Evolutionary conservation across 2,329 filamentous ascomycete genomes (phyloP), one percentile per base, ranked within the genome.

Genomic region (Trichoderma simmonsii): DNA sequence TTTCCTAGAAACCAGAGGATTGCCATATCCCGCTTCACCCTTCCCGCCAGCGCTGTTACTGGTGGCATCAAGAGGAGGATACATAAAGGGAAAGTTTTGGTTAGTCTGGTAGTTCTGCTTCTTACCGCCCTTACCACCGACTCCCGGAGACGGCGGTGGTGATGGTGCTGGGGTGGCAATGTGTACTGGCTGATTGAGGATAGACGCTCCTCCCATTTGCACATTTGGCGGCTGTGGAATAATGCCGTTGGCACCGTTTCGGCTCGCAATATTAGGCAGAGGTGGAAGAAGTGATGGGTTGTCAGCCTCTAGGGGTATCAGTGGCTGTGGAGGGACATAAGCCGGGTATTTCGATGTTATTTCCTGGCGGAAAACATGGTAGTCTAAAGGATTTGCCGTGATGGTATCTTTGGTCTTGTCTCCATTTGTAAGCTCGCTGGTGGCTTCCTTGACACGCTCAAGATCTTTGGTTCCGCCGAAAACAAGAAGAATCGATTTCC

Each of bases 21-120:
- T 92, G 79, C 97, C 93, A 59, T 95, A 82, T 56, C 93, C 92
- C 6, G 94, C 93, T 24, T 88, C 89, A 14, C 95, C 95, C 79
- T 97, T 98, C 1, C 95, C 95, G 65, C 96, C 95, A 48, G 95
- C 91, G 76, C 92, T 93, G 79, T 97, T 97, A 82, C 94, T 97
- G 28, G 90, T 91, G 73, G 91, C 91, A 81, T 98, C 95, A 21
- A 98, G 85, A 1, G 96, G 96, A 2, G 96, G 96, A 76, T 99
- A 99, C 83, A 99, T 90, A 79, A 99, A 98, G 0, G 96, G 96
- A 75, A 99, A 98, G 79, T 98, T 96, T 77, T 99, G 96, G 78
- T 99, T 99, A 0, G 96, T 99, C 81, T 99, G 96, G 78, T 99
- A 99, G 76, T 98, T 99, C 78, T 99, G 96, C 80, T 99, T 99